Conservation (phyloP, 345 rosid species). For the Stellera chamaejasme region DNA sequence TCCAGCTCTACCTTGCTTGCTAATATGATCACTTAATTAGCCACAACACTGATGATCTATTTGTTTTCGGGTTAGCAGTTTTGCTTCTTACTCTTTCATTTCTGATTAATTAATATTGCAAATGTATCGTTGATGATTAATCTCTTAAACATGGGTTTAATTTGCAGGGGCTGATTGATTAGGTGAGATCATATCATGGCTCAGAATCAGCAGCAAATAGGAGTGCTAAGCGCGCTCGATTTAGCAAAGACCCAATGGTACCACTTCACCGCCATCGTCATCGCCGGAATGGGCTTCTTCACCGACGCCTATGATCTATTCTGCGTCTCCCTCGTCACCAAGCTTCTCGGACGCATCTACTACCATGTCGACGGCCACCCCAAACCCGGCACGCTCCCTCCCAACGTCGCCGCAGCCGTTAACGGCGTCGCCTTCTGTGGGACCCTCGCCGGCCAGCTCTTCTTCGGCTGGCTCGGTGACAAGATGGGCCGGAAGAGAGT, state of each 20-base stretch:
- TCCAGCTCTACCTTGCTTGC: too few species aligned
- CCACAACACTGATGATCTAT: too few species aligned
- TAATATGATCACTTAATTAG: too few species aligned
- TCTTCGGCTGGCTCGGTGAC: slow-evolving; percentile 38
- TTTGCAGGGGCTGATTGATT: too few species aligned
- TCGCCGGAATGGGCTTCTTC: slow-evolving; percentile 43
- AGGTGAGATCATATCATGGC: slow-evolving; percentile 14
- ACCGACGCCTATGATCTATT: slow-evolving; percentile 41
- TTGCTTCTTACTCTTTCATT: too few species aligned
- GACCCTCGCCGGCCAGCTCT: slow-evolving; percentile 27
- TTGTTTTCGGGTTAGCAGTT: too few species aligned
- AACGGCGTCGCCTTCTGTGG: slow-evolving; percentile 29
- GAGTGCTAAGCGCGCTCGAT: slow-evolving; percentile 36
- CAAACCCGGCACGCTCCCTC: slow-evolving; percentile 30
- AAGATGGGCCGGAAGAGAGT: slow-evolving; percentile 30
- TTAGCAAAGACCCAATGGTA: slow-evolving; percentile 34
- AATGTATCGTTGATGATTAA: too few species aligned
- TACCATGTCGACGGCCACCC: slow-evolving; percentile 18
- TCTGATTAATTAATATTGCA: too few species aligned
- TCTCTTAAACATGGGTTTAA: too few species aligned
- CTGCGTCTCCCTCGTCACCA: slow-evolving; percentile 31
- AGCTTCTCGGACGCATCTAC: slow-evolving; percentile 36
- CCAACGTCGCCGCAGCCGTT: slow-evolving; percentile 26
- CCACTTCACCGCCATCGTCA: slow-evolving; percentile 34
- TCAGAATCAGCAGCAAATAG: slow-evolving; percentile 15